Conservation (phyloP, 495 filamentous ascomycete species). For the Penicillium nucicola region DNA sequence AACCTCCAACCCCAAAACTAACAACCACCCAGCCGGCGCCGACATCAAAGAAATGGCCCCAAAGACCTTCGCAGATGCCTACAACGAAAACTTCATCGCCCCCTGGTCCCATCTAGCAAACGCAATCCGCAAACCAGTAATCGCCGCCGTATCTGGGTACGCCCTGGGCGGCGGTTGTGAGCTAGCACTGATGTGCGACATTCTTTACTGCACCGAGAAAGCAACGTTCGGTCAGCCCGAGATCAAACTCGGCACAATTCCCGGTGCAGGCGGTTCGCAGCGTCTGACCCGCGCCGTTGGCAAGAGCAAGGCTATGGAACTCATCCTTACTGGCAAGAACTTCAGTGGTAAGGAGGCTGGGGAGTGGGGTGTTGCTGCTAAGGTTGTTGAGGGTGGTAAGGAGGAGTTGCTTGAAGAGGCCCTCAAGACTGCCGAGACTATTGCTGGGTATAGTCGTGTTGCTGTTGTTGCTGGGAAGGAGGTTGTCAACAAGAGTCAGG, state of each 20-base stretch:
- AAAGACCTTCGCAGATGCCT: conserved; percentile 80
- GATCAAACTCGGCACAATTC: conserved; percentile 89
- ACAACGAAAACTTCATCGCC: conserved; percentile 86
- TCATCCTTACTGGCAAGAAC: conserved; percentile 82
- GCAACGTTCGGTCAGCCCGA: conserved; percentile 96
- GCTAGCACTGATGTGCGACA: conserved; percentile 95
- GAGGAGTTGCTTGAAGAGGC: conserved; percentile 77
- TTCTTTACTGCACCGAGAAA: conserved; percentile 78
- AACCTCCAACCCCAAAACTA: not conserved
- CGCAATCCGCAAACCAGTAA: conserved; percentile 82
- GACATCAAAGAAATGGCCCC: conserved; percentile 99
- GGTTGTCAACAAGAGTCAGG: conserved; percentile 96
- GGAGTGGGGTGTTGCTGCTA: conserved; percentile 86
- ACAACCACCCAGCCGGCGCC: conserved; percentile 63
- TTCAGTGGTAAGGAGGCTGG: conserved; percentile 80
- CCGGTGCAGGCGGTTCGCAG: conserved; percentile 89
- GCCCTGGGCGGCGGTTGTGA: conserved; percentile 95
- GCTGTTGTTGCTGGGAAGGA: conserved; percentile 92
- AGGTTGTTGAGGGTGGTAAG: conserved; percentile 69
- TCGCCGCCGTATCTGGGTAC: conserved; percentile 90
- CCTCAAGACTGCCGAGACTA: conserved; percentile 79
- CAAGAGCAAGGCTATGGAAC: conserved; percentile 89
- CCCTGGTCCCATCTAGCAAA: conserved; percentile 83
- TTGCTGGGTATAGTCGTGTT: conserved; percentile 76
- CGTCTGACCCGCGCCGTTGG: conserved; percentile 83